phyloP scores from a whole-genome alignment of 345 rosid genomes.

The Crucihimalaya himalaica region DNA sequence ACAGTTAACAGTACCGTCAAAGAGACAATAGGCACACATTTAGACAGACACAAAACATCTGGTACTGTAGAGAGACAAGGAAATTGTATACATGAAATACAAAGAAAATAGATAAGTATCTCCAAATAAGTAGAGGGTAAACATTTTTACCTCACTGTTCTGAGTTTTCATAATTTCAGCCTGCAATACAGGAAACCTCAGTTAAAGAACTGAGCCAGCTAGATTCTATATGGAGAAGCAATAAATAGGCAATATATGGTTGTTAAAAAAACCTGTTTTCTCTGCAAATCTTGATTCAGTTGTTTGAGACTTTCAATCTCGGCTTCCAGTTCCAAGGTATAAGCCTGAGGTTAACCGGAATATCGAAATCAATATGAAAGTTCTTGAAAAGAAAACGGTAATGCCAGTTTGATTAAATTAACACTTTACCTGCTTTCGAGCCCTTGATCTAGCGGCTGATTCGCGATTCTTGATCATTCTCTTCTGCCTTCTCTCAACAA shows the following conservation, averaged over 20 bases:
- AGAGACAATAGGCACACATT: background rate
- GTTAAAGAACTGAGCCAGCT: conserved; percentile 6
- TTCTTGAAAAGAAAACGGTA: background rate
- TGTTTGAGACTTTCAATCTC: conserved; percentile 83
- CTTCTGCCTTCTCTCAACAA: conserved; percentile 94
- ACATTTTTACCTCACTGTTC: conserved; percentile 53
- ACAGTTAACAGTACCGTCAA: conserved; percentile 9
- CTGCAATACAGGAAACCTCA: conserved; percentile 46
- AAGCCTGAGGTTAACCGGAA: conserved; percentile 59
- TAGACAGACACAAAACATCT: background rate
- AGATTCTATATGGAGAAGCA: background rate
- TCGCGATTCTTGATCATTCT: conserved; percentile 99
- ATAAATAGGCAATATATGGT: background rate
- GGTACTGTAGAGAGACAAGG: background rate
- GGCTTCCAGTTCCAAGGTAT: conserved; percentile 86
- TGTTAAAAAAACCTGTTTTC: conserved; percentile 56
- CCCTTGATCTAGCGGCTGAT: conserved; percentile 97
- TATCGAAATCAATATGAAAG: conserved; percentile 6
- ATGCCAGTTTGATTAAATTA: background rate
- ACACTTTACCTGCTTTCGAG: conserved; percentile 87
- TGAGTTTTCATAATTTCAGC: conserved; percentile 53
- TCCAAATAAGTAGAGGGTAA: background rate
- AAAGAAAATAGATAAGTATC: background rate
- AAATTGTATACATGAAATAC: background rate
- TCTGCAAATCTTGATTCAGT: conserved; percentile 67